Conservation (phyloP, 2,329 filamentous ascomycete genomes). For the Pseudocercospora eumusae region DNA sequence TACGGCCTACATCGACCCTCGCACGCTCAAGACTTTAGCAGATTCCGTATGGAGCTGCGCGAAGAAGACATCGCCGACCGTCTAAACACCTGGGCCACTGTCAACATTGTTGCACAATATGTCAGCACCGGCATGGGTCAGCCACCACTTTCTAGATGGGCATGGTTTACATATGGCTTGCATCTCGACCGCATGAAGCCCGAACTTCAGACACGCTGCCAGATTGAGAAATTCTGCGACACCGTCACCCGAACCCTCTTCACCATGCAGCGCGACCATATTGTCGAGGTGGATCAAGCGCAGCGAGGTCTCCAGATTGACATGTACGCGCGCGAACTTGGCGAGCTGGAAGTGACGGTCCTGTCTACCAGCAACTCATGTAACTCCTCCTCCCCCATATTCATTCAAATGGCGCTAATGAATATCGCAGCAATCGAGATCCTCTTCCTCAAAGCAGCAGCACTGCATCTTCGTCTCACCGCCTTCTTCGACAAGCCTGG, state of each 20-base stretch:
- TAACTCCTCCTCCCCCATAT: constrained; percentile 24
- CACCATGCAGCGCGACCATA: constrained; percentile 71
- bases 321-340: constrained; percentile 42
- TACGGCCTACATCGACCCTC: constrained; percentile 80
- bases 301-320: constrained; percentile 42
- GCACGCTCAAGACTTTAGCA: constrained; percentile 79
- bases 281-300: constrained; percentile 52
- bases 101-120: constrained; percentile 78
- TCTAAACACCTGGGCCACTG: constrained; percentile 79
- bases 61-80: constrained; percentile 78
- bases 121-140: constrained; percentile 83
- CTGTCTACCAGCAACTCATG: constrained; percentile 37
- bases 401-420: constrained; percentile 2
- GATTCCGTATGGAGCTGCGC: constrained; percentile 66
- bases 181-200: constrained; percentile 62
- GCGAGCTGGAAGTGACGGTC: constrained; percentile 41
- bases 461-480: constrained; percentile 72
- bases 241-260: constrained; percentile 79
- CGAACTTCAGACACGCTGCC: constrained; percentile 67
- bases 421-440: constrained; percentile 45
- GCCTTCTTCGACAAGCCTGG: constrained; percentile 79
- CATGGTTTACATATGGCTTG: constrained; percentile 72
- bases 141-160: constrained; percentile 57
- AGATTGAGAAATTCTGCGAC: constrained; percentile 74
- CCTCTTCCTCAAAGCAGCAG: constrained; percentile 71